These are phyloP conservation scores for Ophiosphaerella narmari DNA, from an alignment of 2,329 filamentous ascomycete genomes.

Conservation along the genomic window DNA sequence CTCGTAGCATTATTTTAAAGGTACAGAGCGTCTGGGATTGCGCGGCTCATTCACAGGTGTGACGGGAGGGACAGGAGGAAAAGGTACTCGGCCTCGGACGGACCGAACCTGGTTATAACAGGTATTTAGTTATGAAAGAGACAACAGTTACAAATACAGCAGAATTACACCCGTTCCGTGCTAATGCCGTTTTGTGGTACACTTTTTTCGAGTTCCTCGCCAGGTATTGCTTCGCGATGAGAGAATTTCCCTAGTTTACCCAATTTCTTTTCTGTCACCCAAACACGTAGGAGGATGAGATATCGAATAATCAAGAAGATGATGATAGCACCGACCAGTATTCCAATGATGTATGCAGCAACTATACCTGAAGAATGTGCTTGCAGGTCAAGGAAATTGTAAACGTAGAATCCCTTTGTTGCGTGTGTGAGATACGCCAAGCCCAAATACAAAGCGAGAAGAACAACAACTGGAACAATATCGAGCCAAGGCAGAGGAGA, in stretches of 20 bases:
- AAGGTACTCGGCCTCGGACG: no score
- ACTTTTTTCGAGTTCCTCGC: constrained; percentile 24
- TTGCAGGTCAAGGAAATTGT: constrained; percentile 71
- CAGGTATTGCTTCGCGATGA: constrained; percentile 7
- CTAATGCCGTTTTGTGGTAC: constrained; percentile 24
- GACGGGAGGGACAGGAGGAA: constrained; percentile 3
- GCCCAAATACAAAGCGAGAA: constrained; percentile 72
- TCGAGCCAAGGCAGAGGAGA: constrained; percentile 67
- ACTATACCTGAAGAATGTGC: constrained; percentile 59
- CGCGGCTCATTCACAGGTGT: constrained; percentile 3
- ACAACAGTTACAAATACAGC: background rate
- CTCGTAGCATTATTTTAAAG: constrained; percentile 10
- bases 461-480: constrained; percentile 68
- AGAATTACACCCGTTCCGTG: constrained; percentile 15
- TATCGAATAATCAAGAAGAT: constrained; percentile 50
- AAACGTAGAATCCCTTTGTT: constrained; percentile 75
- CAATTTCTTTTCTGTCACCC: constrained; percentile 52
- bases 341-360: constrained; percentile 65
- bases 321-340: constrained; percentile 46
- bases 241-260: constrained; percentile 46
- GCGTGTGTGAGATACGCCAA: constrained; percentile 75
- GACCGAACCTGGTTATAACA: constrained; percentile 5
- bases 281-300: constrained; percentile 45
- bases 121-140: background rate
- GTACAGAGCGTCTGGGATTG: constrained; percentile 6